These are phyloP conservation scores for Erodium trifolium DNA, from an alignment of 441 rosid genomes.

Conservation along the genomic window DNA sequence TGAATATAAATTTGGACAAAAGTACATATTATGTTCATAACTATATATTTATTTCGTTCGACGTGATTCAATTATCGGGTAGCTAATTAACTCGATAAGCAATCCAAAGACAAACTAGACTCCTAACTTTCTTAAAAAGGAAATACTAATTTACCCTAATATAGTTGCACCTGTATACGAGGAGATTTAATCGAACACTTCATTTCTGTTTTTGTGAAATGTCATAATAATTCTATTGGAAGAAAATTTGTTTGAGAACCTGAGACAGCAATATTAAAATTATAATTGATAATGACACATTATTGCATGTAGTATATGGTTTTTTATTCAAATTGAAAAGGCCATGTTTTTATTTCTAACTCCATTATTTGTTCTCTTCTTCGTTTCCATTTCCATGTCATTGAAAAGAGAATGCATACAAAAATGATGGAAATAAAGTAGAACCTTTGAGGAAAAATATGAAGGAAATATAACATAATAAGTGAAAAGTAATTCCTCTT, in stretches of 20 bases:
- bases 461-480: background rate
- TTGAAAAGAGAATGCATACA: background rate
- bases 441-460: background rate
- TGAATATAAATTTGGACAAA: no score
- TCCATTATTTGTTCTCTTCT: background rate
- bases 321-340: background rate
- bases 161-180: no score
- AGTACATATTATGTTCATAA: no score
- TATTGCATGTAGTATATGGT: conserved; percentile 14
- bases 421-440: background rate
- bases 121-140: no score
- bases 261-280: conserved; percentile 16
- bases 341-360: background rate
- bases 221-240: background rate
- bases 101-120: background rate
- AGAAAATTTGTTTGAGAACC: conserved; percentile 4
- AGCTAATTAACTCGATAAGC: no score
- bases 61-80: no score
- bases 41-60: no score
- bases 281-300: conserved; percentile 7
- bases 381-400: background rate
- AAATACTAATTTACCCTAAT: no score
- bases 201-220: background rate
- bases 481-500: background rate
- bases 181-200: background rate